phyloP scores from a whole-genome alignment of 2,329 filamentous ascomycete genomes.

The Colletotrichum agaves region DNA sequence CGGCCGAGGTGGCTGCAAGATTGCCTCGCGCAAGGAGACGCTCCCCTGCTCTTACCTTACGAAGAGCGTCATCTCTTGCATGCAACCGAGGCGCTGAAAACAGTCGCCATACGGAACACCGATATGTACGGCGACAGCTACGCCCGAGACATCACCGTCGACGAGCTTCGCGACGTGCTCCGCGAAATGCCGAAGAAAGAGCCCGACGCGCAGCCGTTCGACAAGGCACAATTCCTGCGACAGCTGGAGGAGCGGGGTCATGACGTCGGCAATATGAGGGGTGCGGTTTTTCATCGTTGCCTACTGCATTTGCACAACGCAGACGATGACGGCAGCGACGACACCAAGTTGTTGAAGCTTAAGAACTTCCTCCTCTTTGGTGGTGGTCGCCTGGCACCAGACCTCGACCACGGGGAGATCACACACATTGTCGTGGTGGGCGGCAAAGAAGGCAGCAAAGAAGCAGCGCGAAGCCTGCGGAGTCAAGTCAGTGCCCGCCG shows the following conservation, averaged over 20 bases:
- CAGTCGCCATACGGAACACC: slow-evolving; percentile 68
- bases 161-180: slow-evolving; percentile 69
- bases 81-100: slow-evolving; percentile 65
- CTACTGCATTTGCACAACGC: slow-evolving; percentile 52
- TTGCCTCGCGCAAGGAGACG: slow-evolving; percentile 71
- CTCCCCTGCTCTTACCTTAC: slow-evolving; percentile 71
- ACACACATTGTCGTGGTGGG: slow-evolving; percentile 77
- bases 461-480: slow-evolving; percentile 55
- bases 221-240: slow-evolving; percentile 58
- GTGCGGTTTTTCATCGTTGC: slow-evolving; percentile 63
- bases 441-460: slow-evolving; percentile 50
- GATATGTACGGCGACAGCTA: slow-evolving; percentile 89
- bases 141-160: slow-evolving; percentile 71
- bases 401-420: slow-evolving; percentile 61
- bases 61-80: slow-evolving; percentile 77
- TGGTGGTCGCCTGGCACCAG: slow-evolving; percentile 67
- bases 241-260: slow-evolving; percentile 68
- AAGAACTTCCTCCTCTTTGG: slow-evolving; percentile 74
- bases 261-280: slow-evolving; percentile 60
- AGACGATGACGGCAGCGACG: slow-evolving; percentile 42
- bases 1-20: slow-evolving; percentile 86
- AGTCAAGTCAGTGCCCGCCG: slow-evolving; percentile 43
- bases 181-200: slow-evolving; percentile 62
- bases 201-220: slow-evolving; percentile 50
- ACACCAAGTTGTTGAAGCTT: slow-evolving; percentile 48